Percentiles rank a stretch among this genome's conserved stretches.
phyloP scores from a whole-genome alignment of 169 alveolate species.

The Besnoitia besnoiti region DNA sequence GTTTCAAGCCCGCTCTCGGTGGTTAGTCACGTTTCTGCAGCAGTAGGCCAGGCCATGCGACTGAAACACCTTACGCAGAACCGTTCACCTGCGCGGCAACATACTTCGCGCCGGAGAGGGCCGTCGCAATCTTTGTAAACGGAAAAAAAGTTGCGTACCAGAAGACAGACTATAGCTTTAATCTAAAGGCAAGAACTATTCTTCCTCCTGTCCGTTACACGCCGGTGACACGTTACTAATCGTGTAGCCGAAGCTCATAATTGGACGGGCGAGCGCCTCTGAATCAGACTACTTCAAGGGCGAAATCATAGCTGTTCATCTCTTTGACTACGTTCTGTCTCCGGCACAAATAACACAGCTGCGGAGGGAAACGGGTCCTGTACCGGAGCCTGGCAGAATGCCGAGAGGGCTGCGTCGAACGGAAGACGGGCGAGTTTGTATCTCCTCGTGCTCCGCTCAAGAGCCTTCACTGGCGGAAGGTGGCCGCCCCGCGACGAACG shows the following conservation, averaged over 20 bases:
- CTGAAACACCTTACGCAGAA: not conserved
- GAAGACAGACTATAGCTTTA: slow-evolving; percentile 71
- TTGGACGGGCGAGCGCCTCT: slow-evolving; percentile 78
- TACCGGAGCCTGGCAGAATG: not conserved
- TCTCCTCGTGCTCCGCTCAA: slow-evolving; percentile 62
- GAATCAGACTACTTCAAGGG: slow-evolving; percentile 81
- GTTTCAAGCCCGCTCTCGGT: slow-evolving; percentile 49
- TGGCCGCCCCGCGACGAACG: slow-evolving; percentile 51
- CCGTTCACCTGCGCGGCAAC: slow-evolving; percentile 53
- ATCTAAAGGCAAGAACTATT: slow-evolving; percentile 50
- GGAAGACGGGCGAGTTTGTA: slow-evolving; percentile 68
- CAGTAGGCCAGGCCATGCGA: not conserved
- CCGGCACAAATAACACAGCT: slow-evolving; percentile 23
- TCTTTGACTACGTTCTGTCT: slow-evolving; percentile 73
- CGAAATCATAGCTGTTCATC: slow-evolving; percentile 73
- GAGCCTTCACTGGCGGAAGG: slow-evolving; percentile 26
- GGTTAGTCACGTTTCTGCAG: not conserved
- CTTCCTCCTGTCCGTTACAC: not conserved
- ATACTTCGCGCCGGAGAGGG: slow-evolving; percentile 37
- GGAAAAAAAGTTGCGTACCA: slow-evolving; percentile 74
- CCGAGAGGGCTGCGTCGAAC: slow-evolving; percentile 43
- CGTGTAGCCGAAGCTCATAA: slow-evolving; percentile 67
- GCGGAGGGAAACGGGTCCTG: slow-evolving; percentile 9
- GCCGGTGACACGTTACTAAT: no score
- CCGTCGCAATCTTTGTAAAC: slow-evolving; percentile 73